Conservation (phyloP, 2,329 filamentous ascomycete species). For the Botrytis galanthina region DNA sequence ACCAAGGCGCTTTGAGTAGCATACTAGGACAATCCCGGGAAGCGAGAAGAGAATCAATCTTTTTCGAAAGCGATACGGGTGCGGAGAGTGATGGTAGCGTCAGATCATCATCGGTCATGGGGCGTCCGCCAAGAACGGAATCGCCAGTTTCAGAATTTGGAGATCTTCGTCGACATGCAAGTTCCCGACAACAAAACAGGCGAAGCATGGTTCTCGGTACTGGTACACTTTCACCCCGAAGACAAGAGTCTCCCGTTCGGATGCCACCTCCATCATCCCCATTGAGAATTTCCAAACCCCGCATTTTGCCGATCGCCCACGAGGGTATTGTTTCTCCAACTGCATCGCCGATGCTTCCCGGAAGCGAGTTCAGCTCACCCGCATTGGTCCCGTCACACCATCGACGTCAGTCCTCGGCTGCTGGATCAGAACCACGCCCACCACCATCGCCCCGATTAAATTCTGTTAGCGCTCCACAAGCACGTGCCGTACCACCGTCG, state of each 20-base stretch:
- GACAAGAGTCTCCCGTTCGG: slow-evolving; percentile 86
- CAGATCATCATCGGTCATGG: slow-evolving; percentile 73
- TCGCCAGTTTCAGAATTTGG: slow-evolving; percentile 88
- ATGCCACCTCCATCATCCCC: slow-evolving; percentile 76
- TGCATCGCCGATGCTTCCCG: slow-evolving; percentile 80
- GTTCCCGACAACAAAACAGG: slow-evolving; percentile 78
- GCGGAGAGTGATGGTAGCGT: slow-evolving; percentile 75
- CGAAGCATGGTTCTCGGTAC: slow-evolving; percentile 77
- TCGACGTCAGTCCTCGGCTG: slow-evolving; percentile 86
- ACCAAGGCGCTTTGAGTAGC: slow-evolving; percentile 55
- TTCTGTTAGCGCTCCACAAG: slow-evolving; percentile 74
- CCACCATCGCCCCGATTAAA: slow-evolving; percentile 81
- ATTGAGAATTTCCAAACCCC: slow-evolving; percentile 79
- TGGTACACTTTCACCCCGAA: slow-evolving; percentile 72
- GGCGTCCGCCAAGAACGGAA: slow-evolving; percentile 71
- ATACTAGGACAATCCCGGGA: slow-evolving; percentile 57
- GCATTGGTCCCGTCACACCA: slow-evolving; percentile 67
- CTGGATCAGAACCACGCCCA: slow-evolving; percentile 65
- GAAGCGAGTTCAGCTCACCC: slow-evolving; percentile 78
- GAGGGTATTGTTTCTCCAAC: slow-evolving; percentile 79
- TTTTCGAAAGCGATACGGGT: slow-evolving; percentile 78
- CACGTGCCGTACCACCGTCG: slow-evolving; percentile 84
- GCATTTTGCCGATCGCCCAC: slow-evolving; percentile 56
- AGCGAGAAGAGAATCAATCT: slow-evolving; percentile 73
- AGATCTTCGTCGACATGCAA: slow-evolving; percentile 70